These are phyloP conservation scores for Suillus bovinus DNA, from an alignment of 768 basidiomycete species.

Conservation along the genomic window DNA sequence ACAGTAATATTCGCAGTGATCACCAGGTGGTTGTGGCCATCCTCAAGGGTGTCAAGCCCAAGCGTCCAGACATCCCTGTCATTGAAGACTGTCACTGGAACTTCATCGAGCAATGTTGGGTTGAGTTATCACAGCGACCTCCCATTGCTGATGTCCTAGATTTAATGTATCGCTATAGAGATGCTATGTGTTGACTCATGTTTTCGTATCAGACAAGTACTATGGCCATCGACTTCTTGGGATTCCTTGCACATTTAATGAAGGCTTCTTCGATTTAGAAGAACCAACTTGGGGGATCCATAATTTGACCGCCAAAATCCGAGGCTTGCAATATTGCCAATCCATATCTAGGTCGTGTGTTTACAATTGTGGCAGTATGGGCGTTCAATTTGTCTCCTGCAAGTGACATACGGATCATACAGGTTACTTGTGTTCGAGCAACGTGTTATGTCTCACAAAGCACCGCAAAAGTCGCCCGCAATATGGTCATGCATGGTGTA, in stretches of 20 bases:
- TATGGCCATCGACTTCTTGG: not conserved
- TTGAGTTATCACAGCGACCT: not conserved
- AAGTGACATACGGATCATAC: too few relatives aligned
- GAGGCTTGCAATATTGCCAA: not conserved
- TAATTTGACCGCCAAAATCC: not conserved
- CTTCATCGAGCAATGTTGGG: conserved; percentile 43
- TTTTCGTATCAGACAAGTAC: not conserved
- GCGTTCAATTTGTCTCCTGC: not conserved
- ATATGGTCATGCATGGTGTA: not conserved
- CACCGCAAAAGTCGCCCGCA: not conserved
- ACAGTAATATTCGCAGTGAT: conserved; percentile 6
- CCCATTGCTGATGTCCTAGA: not conserved
- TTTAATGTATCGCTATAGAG: not conserved
- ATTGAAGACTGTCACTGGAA: conserved; percentile 41
- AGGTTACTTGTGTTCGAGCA: too few relatives aligned
- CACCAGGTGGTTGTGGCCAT: conserved; percentile 15
- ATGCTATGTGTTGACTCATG: not conserved
- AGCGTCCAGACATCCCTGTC: conserved; percentile 34
- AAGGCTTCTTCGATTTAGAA: too few relatives aligned
- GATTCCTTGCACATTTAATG: not conserved
- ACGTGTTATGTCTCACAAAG: not conserved
- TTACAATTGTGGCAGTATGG: not conserved
- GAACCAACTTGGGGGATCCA: too few relatives aligned
- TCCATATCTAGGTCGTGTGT: not conserved
- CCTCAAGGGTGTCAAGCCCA: not conserved